Conservation (phyloP, 2,329 filamentous ascomycete species). For the Aspergillus ochraceoroseus region DNA sequence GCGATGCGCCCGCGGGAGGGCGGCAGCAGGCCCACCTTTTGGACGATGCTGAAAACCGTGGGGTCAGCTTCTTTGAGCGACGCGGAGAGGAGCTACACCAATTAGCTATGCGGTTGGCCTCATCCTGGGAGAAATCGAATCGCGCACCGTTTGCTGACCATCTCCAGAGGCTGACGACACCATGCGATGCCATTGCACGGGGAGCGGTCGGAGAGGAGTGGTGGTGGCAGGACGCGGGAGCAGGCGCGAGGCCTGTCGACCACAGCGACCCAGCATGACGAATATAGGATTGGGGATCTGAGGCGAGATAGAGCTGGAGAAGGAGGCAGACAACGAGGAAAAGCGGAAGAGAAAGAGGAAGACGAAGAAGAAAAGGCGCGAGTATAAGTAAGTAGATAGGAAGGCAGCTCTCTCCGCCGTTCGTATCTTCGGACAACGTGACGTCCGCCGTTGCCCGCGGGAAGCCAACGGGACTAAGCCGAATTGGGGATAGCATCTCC, state of each 20-base stretch:
- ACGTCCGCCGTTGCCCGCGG: constrained; percentile 35
- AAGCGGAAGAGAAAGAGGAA: constrained; percentile 22
- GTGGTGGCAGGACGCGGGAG: constrained; percentile 32
- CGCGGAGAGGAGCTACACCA: constrained; percentile 67
- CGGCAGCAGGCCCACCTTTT: constrained; percentile 73
- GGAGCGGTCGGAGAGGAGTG: constrained; percentile 22
- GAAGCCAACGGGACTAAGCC: constrained; percentile 31
- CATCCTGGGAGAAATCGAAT: background rate
- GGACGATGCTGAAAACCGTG: constrained; percentile 78
- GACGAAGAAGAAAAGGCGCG: constrained; percentile 12
- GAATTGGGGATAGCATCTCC: constrained; percentile 18
- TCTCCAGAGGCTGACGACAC: constrained; percentile 39
- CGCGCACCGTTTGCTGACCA: constrained; percentile 41
- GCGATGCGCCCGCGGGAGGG: no score
- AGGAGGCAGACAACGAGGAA: constrained; percentile 4
- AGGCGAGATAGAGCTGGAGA: constrained; percentile 6
- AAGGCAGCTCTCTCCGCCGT: constrained; percentile 19
- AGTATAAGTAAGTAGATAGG: constrained; percentile 12
- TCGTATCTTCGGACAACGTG: constrained; percentile 20
- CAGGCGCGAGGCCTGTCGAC: constrained; percentile 32
- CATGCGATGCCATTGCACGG: constrained; percentile 33
- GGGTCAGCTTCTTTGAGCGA: constrained; percentile 81
- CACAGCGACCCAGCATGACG: constrained; percentile 35
- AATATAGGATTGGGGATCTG: constrained; percentile 18
- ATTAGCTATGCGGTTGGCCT: background rate